phyloP scores from a whole-genome alignment of 257 asterid species.

The Galeopsis tetrahit region DNA sequence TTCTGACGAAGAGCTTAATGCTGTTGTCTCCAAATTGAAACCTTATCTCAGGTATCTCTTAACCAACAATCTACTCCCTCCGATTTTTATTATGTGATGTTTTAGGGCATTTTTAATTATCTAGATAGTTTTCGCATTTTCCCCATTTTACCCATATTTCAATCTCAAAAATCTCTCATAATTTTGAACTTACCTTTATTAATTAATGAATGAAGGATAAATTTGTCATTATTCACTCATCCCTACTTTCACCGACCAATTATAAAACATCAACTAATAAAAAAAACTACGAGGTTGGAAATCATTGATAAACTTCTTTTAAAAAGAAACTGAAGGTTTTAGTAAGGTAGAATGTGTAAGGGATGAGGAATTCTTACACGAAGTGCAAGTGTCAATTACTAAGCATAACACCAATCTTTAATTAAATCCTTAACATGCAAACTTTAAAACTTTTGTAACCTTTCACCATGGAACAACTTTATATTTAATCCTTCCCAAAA shows the following conservation, averaged over 20 bases:
- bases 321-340: background rate
- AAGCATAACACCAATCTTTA: background rate
- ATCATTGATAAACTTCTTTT: background rate
- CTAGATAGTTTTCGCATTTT: no score
- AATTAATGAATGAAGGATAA: no score
- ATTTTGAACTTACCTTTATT: no score
- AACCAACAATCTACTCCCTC: background rate
- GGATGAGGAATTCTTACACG: background rate
- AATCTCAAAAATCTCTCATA: no score
- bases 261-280: no score
- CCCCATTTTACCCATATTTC: no score
- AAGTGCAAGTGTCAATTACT: background rate
- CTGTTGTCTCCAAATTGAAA: conserved; percentile 74
- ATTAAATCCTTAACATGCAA: background rate
- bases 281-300: conserved; percentile 4
- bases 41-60: conserved; percentile 76
- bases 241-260: no score
- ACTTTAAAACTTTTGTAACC: background rate
- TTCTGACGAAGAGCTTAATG: conserved; percentile 88
- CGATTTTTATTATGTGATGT: no score
- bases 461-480: background rate
- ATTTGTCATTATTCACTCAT: no score
- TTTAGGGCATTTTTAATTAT: no score
- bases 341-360: background rate
- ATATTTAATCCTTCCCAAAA: background rate